Base-by-base conservation (phyloP, 2,329 filamentous ascomycete species). In the Cladosporium phlei region DNA sequence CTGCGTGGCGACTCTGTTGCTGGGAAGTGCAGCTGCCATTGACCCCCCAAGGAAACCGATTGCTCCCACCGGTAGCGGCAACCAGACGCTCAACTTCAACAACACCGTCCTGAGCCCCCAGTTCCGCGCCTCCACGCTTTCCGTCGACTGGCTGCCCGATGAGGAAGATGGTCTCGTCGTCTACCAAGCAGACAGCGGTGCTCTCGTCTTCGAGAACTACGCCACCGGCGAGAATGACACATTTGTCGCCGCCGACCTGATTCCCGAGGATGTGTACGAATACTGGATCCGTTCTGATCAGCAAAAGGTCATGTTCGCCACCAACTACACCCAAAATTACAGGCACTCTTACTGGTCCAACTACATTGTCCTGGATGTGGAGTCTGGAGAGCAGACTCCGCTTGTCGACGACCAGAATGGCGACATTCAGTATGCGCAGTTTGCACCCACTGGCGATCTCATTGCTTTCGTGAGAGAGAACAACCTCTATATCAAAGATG, bases 381-480 rank as follows among this genome's bases (percentile, higher is more conserved):
- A 69, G n/a, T 76, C 73, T 0, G 79, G 79, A 19, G 62, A 74
- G 46, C 67, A 74, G 1, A 69, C 70, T 3, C 73, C 81, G 0
- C 68, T 86, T 0, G 74, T 81, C 0, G 66, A 72, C 0, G 76
- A 79, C 47, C 81, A 84, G 51, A 69, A 63, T 1, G 80, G 79
- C 10, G 80, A 85, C 55, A 80, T 86, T 38, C 82, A 85, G 58
- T 85, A 83, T 53, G 83, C 83, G 2, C 70, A 74, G 47, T 78
- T 83, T 64, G 78, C 78, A 25, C 79, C 81, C 2, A 60, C 60
- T 1, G 76, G 78, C 16, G 72, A 79, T 32, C 66, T 73, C n/a
- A 75, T 86, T 52, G 82, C 79, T 1, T 86, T 85, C 58, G 82
- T 86, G 12, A 77, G 80, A 33, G 79, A 69, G 32, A 86, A 86